phyloP scores from a whole-genome alignment of 2,329 filamentous ascomycete species.

The Ceratocystis ficicola region DNA sequence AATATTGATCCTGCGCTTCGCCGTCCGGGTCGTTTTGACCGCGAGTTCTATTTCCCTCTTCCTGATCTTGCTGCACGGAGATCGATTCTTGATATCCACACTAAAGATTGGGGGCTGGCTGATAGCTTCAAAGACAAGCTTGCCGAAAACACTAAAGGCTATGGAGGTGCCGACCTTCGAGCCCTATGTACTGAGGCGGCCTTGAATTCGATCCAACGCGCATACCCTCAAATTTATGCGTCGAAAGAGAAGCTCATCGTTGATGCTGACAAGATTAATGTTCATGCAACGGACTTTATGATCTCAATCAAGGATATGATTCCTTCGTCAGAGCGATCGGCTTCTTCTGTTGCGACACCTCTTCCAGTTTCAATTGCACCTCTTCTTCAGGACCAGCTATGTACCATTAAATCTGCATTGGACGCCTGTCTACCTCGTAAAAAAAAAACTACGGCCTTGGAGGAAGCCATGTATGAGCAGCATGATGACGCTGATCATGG shows the following conservation, averaged over 20 bases:
- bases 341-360: constrained; percentile 70
- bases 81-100: constrained; percentile 89
- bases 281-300: constrained; percentile 93
- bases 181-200: constrained; percentile 93
- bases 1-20: constrained; percentile 94
- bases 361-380: constrained; percentile 71
- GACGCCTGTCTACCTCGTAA: constrained; percentile 70
- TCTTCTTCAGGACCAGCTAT: constrained; percentile 60
- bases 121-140: constrained; percentile 69
- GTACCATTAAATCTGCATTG: constrained; percentile 54
- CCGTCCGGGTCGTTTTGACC: constrained; percentile 84
- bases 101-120: constrained; percentile 79
- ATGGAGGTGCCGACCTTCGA: constrained; percentile 87
- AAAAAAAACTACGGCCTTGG: constrained; percentile 76
- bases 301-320: constrained; percentile 92
- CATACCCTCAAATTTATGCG: constrained; percentile 90
- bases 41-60: constrained; percentile 95
- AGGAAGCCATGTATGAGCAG: constrained; percentile 87
- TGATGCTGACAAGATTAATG: constrained; percentile 67
- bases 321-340: constrained; percentile 83
- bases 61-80: constrained; percentile 69
- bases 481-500: constrained; percentile 71
- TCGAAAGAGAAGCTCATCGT: constrained; percentile 84
- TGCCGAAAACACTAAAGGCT: constrained; percentile 84
- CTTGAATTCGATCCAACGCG: constrained; percentile 87